Evolutionary conservation across 2,329 filamentous ascomycete genomes (phyloP).

Genomic region (Rutstroemia sp.): DNA sequence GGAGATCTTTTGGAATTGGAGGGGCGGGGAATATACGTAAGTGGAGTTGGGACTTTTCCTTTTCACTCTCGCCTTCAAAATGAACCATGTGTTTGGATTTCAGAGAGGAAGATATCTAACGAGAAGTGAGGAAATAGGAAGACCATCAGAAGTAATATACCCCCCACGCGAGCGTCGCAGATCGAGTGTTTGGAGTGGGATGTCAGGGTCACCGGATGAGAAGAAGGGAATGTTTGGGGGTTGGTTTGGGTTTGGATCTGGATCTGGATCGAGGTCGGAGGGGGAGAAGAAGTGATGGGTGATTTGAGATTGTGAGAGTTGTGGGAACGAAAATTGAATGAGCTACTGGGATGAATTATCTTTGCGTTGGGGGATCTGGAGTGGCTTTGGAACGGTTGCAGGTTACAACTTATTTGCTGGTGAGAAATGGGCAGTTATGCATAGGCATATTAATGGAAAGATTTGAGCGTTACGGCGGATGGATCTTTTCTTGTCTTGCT

Average conservation of each 20-base stretch:
- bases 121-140: constrained; percentile 15
- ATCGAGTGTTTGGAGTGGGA: constrained; percentile 19
- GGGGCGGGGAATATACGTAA: constrained; percentile 28
- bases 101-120: neutral
- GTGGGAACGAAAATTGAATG: neutral
- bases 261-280: neutral
- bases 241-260: constrained; percentile 1
- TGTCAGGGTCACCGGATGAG: constrained; percentile 10
- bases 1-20: constrained; percentile 27
- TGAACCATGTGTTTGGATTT: neutral
- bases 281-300: neutral
- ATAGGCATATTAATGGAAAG: too few relatives aligned
- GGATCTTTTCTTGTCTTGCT: too few relatives aligned
- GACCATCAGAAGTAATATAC: constrained; percentile 26
- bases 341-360: neutral
- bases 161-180: constrained; percentile 13
- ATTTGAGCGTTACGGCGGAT: too few relatives aligned
- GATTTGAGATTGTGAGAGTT: neutral
- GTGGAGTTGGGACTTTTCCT: neutral
- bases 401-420: too few relatives aligned
- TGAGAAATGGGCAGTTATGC: too few relatives aligned
- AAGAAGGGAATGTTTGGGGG: constrained; percentile 9
- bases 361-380: too few relatives aligned
- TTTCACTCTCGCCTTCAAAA: neutral
- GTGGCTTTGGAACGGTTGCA: too few relatives aligned